Evolutionary conservation across 2,329 filamentous ascomycete species (phyloP).

Genomic region (Rosellinia necatrix): DNA sequence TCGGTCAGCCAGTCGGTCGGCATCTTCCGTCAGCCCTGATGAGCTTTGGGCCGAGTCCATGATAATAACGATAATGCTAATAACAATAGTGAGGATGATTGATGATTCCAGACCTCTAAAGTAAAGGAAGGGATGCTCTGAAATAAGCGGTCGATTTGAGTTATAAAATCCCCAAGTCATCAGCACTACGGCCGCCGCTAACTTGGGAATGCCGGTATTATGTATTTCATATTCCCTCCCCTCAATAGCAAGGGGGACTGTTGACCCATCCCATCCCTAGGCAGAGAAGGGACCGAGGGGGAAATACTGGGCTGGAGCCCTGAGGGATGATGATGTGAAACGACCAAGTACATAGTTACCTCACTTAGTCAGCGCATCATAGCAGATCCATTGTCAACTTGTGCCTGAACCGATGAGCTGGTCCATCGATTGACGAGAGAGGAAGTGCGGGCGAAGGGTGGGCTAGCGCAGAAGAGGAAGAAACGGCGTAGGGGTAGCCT

Average conservation of each 20-base stretch:
- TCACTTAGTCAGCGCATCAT: conserved; percentile 1
- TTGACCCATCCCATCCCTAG: too few species aligned
- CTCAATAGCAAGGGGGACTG: background rate
- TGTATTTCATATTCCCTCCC: background rate
- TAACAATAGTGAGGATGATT: too few species aligned
- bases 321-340: too few species aligned
- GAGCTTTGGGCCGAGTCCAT: too few species aligned
- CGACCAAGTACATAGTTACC: too few species aligned
- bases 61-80: too few species aligned
- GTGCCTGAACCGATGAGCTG: conserved; percentile 5
- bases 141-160: conserved; percentile 1
- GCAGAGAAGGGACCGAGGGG: too few species aligned
- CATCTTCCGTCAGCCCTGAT: background rate
- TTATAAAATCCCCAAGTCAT: background rate
- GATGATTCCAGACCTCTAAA: background rate
- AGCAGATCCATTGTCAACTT: too few species aligned
- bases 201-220: background rate
- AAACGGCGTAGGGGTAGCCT: too few species aligned
- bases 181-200: background rate
- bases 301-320: too few species aligned
- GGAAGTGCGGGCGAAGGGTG: background rate
- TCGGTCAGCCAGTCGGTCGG: background rate
- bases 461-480: background rate
- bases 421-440: too few species aligned
- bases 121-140: background rate